Base-by-base conservation (phyloP, 495 filamentous ascomycete genomes). In the Endocarpon pusillum region DNA sequence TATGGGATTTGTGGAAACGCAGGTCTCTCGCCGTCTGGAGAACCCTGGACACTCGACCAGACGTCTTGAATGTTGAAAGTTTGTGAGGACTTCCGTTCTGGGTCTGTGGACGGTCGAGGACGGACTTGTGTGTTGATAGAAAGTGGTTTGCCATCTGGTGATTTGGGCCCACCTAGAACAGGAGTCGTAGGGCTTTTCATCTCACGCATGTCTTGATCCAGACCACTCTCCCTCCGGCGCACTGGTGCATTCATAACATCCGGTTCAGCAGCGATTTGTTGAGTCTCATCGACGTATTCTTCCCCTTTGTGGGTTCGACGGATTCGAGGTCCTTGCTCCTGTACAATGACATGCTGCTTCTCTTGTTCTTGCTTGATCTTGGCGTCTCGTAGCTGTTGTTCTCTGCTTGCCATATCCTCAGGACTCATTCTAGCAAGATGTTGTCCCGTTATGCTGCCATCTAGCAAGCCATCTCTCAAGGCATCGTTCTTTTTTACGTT, bases 241-340 rank as follows among this genome's bases (percentile, higher is more conserved):
- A 49, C 48, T 3, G 40, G 16, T n/a, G 42, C 21, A 8, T n/a
- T 15, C n/a, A n/a, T n/a, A n/a, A n/a, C n/a, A n/a, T n/a, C n/a
- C n/a, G 65, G 58, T 35, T 69, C 66, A 6, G 49, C 59, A 12
- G 62, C 46, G 9, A 51, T 56, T 38, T 47, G 47, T 20, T 64
- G 51, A 15, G 46, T 45, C 3, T 76, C 80, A 21, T 79, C 74
- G 22, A 97, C 69, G 10, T 92, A 38, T 47, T 97, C 89, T 38
- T 94, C 86, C 19, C 89, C 89, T 53, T 94, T 97, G 51, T 96
- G 89, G 2, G 87, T 94, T 42, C 79, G 74, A 44, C 85, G 69
- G 36, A 93, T 78, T 3, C 85, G 72, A 4, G 87, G 89, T 0
- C 71, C 73, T 42, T 86, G 74, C 23, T 92, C 82, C 24, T 81